phyloP scores from a whole-genome alignment of 2,329 filamentous ascomycete species.

The Dissoconium aciculare region DNA sequence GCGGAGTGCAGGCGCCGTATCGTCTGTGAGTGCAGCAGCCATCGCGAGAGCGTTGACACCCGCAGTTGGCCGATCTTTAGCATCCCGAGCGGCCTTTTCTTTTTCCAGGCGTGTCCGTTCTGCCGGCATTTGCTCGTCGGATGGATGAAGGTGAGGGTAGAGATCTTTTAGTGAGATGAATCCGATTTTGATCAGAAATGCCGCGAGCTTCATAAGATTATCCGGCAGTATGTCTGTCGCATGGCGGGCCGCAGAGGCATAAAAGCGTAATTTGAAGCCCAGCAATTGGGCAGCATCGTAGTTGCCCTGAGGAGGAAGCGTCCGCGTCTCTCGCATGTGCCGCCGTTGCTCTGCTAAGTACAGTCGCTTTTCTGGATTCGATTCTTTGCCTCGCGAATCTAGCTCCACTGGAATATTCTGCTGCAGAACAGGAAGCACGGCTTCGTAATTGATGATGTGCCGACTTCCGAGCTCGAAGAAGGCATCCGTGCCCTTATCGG shows the following conservation, averaged over 20 bases:
- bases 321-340: conserved; percentile 71
- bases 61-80: conserved; percentile 50
- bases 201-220: conserved; percentile 82
- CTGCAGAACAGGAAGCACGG: conserved; percentile 19
- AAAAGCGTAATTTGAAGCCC: conserved; percentile 94
- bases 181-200: conserved; percentile 87
- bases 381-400: conserved; percentile 25
- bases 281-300: conserved; percentile 84
- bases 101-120: conserved; percentile 55
- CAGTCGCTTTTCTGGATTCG: conserved; percentile 25
- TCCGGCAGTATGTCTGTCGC: conserved; percentile 67
- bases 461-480: conserved; percentile 80
- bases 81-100: conserved; percentile 66
- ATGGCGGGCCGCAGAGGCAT: conserved; percentile 64
- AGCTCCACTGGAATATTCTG: conserved; percentile 18
- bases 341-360: conserved; percentile 45
- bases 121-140: conserved; percentile 66
- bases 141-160: conserved; percentile 80
- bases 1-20: conserved; percentile 42
- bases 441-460: conserved; percentile 45
- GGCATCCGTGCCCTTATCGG: conserved; percentile 59
- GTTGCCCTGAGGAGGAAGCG: conserved; percentile 72
- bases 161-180: conserved; percentile 87
- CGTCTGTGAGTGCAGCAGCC: conserved; percentile 76
- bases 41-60: conserved; percentile 70